These are phyloP conservation scores for Pittosporum tobira DNA, from an alignment of 129 eudicot genomes.

Conservation along the genomic window DNA sequence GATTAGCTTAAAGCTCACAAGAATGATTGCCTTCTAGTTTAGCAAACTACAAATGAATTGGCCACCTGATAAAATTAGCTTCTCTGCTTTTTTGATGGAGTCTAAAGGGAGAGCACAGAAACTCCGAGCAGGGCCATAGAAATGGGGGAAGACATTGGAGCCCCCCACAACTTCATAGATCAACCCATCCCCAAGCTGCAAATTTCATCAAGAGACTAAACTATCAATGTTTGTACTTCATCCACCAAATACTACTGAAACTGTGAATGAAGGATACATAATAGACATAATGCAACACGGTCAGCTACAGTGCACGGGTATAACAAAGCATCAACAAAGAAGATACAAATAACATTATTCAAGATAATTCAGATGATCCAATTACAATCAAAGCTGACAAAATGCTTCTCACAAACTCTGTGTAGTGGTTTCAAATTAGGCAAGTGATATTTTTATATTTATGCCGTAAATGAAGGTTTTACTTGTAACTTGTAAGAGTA, in stretches of 20 bases:
- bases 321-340: too few relatives aligned
- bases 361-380: too few relatives aligned
- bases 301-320: too few relatives aligned
- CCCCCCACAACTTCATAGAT: slow-evolving; percentile 70
- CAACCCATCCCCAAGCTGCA: slow-evolving; percentile 91
- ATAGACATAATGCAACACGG: too few relatives aligned
- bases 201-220: not conserved
- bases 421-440: too few relatives aligned
- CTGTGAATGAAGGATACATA: too few relatives aligned
- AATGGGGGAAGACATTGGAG: slow-evolving; percentile 63
- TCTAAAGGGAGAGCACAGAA: slow-evolving; percentile 67
- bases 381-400: too few relatives aligned
- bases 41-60: slow-evolving; percentile 57
- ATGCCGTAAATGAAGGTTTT: too few relatives aligned
- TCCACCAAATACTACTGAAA: not conserved
- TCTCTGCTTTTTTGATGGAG: slow-evolving; percentile 62
- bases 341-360: too few relatives aligned
- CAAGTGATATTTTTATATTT: too few relatives aligned
- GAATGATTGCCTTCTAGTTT: slow-evolving; percentile 9
- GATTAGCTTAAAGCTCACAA: not conserved
- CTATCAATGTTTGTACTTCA: not conserved
- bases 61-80: slow-evolving; percentile 35
- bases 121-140: slow-evolving; percentile 81
- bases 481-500: too few relatives aligned
- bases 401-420: too few relatives aligned